Conservation (phyloP, 2,329 filamentous ascomycete species). For the Venturia pyrina region DNA sequence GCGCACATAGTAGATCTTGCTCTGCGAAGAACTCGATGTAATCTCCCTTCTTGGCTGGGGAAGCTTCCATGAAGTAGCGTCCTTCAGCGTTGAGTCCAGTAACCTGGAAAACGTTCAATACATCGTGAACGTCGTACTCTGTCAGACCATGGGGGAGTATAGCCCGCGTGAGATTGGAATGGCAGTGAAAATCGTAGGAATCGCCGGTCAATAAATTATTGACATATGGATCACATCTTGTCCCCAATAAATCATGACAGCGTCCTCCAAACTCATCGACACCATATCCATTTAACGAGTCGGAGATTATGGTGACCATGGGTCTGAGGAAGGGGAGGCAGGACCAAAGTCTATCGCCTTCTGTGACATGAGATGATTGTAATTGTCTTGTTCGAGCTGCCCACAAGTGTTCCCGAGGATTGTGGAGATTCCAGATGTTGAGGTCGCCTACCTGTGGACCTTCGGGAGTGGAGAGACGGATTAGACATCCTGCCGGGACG, state of each 20-base stretch:
- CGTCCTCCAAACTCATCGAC: slow-evolving; percentile 35
- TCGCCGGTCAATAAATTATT: slow-evolving; percentile 56
- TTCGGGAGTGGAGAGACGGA: slow-evolving; percentile 63
- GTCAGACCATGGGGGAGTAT: slow-evolving; percentile 57
- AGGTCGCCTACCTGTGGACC: slow-evolving; percentile 77
- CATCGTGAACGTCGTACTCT: slow-evolving; percentile 72
- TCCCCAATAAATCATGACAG: slow-evolving; percentile 73
- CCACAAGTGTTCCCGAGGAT: slow-evolving; percentile 76
- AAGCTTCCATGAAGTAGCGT: slow-evolving; percentile 59
- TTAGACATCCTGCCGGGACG: slow-evolving; percentile 56
- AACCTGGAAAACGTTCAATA: slow-evolving; percentile 79
- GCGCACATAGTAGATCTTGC: slow-evolving; percentile 58
- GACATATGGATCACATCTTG: slow-evolving; percentile 70
- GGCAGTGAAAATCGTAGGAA: slow-evolving; percentile 72
- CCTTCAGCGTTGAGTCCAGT: slow-evolving; percentile 64
- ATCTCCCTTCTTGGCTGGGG: slow-evolving; percentile 21
- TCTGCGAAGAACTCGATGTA: slow-evolving; percentile 73
- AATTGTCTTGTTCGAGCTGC: slow-evolving; percentile 69
- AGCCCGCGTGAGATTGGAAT: slow-evolving; percentile 69
- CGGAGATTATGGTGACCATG: slow-evolving; percentile 56
- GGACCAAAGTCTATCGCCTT: slow-evolving; percentile 67
- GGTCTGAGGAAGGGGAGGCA: slow-evolving; percentile 68
- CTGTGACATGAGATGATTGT: slow-evolving; percentile 63
- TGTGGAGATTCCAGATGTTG: slow-evolving; percentile 69
- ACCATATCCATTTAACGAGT: slow-evolving; percentile 47